Evolutionary conservation across 1,139 yeast genomes (phyloP).

Genomic region (Candida anutae): DNA sequence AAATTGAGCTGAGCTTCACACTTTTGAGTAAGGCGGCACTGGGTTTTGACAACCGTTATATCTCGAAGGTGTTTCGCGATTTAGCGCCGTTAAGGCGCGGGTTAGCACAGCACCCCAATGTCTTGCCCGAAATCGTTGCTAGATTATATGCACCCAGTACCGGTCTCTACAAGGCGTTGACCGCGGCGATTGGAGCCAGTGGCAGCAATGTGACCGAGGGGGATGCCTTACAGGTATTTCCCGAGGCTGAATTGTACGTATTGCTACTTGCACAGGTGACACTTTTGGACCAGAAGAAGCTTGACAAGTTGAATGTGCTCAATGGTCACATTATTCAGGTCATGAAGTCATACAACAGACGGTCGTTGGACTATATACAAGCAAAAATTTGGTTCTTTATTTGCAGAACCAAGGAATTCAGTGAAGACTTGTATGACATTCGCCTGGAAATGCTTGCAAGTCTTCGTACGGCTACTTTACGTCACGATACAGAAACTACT

Average conservation of each 20-base stretch:
- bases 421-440: constrained; percentile 50
- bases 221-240: constrained; percentile 22
- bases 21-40: constrained; percentile 65
- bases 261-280: constrained; percentile 74
- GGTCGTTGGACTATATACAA: constrained; percentile 78
- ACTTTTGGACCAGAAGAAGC: constrained; percentile 55
- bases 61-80: constrained; percentile 79
- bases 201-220: constrained; percentile 10
- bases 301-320: constrained; percentile 43
- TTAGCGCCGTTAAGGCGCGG: constrained; percentile 67
- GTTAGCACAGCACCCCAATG: constrained; percentile 38
- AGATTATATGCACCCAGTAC: constrained; percentile 44
- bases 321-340: constrained; percentile 48
- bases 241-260: constrained; percentile 76
- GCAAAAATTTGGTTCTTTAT: constrained; percentile 95
- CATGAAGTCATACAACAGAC: constrained; percentile 60
- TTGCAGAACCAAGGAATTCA: constrained; percentile 68
- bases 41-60: constrained; percentile 78
- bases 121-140: constrained; percentile 47
- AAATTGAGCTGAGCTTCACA: constrained; percentile 46
- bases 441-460: constrained; percentile 66
- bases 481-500: constrained; percentile 89
- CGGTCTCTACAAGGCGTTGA: constrained; percentile 36
- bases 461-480: constrained; percentile 80
- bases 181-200: constrained; percentile 21